Conservation (phyloP, 768 basidiomycete genomes). For the Agaricus bisporus region DNA sequence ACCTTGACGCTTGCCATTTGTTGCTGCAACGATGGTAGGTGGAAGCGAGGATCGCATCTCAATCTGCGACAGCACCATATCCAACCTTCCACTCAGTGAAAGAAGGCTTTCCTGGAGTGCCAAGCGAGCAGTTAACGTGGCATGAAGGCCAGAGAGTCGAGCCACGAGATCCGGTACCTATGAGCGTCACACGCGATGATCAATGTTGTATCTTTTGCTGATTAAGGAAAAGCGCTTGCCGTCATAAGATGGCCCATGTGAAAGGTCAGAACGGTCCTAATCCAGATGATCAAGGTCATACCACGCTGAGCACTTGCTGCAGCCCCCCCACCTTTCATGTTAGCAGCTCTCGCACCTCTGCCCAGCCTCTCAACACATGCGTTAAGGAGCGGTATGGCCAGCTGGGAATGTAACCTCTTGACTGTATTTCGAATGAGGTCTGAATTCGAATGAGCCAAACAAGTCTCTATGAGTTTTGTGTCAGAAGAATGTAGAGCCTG, state of each 20-base stretch:
- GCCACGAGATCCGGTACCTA: constrained; percentile 92
- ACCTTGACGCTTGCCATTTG: constrained; percentile 26
- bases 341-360: constrained; percentile 61
- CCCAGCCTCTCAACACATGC: constrained; percentile 89
- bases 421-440: constrained; percentile 83
- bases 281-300: constrained; percentile 65
- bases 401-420: constrained; percentile 74
- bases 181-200: not conserved
- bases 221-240: constrained; percentile 36
- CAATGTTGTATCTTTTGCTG: constrained; percentile 2
- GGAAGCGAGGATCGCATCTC: constrained; percentile 77
- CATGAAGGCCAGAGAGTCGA: constrained; percentile 78
- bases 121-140: constrained; percentile 73
- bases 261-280: constrained; percentile 74
- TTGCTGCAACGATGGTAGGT: constrained; percentile 47
- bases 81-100: constrained; percentile 82
- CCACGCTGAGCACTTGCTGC: constrained; percentile 78
- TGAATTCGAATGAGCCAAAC: constrained; percentile 78
- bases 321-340: constrained; percentile 72
- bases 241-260: constrained; percentile 94
- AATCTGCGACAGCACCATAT: constrained; percentile 91
- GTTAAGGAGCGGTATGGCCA: constrained; percentile 79
- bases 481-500: constrained; percentile 97
- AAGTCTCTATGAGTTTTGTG: constrained; percentile 79
- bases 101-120: constrained; percentile 80